Percentiles rank a stretch among this genome's conserved stretches.
These are phyloP conservation scores for bread wheat (Triticum aestivum) DNA, from an alignment of 176 grass and related monocot species.

Conservation along the genomic window DNA sequence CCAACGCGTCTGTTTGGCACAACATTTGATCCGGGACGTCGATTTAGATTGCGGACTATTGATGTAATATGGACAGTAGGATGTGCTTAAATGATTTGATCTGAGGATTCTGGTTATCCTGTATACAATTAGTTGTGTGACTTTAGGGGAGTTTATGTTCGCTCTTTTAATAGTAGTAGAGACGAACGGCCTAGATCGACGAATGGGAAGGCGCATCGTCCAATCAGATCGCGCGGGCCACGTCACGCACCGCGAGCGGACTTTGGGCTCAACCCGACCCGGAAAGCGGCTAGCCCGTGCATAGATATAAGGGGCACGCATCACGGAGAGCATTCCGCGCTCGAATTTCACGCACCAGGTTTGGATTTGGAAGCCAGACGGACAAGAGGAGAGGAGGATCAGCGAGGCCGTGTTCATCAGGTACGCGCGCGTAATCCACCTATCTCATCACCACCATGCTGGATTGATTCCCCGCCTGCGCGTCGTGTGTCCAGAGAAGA, in stretches of 20 bases:
- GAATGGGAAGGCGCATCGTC: neutral
- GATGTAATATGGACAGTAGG: no score
- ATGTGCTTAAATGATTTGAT: no score
- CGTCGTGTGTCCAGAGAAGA: neutral
- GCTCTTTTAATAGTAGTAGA: no score
- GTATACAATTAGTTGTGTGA: no score
- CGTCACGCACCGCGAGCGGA: conserved; percentile 15
- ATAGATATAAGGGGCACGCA: neutral
- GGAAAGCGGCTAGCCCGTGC: neutral
- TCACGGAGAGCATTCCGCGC: neutral
- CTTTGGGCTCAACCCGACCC: neutral
- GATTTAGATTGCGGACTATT: no score
- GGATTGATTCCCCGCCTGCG: neutral
- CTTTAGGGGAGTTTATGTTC: no score
- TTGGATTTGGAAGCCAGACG: neutral
- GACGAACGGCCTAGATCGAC: neutral
- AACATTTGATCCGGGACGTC: no score
- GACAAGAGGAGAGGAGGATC: neutral
- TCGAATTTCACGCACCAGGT: conserved; percentile 7
- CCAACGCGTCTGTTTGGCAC: no score
- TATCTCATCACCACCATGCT: neutral
- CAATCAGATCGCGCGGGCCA: conserved; percentile 40
- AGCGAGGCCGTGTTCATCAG: neutral
- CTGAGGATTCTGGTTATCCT: no score
- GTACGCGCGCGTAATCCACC: neutral